Evolutionary conservation across 495 filamentous ascomycete genomes (phyloP), one percentile per base, ranked within the genome.

Genomic region (Sporormia fimetaria): DNA sequence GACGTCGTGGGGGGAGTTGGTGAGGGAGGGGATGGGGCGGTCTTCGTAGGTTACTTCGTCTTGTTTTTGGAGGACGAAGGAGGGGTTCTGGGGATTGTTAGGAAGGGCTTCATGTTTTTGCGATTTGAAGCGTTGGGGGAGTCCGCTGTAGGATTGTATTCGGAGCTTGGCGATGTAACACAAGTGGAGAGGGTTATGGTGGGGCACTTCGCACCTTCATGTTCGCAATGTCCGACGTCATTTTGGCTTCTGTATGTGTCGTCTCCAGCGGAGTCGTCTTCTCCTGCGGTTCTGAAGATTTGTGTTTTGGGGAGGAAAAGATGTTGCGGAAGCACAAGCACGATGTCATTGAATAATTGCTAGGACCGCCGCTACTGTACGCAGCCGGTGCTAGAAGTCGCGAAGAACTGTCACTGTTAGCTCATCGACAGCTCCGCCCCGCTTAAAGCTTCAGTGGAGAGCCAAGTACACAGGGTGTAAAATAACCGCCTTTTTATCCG

Each of bases 41-140:
- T 86, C 80, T 65, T 81, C 78, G 61, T 80, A 88, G 33, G 63
- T 62, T 47, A 92, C 80, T 43, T 76, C 67, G 61, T 75, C 70
- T 47, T 76, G 65, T 40, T 79, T 78, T 61, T 84, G 74, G 44
- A 94, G 75, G 54, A 92, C 64, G 64, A 92, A 93, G 36, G 86
- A 92, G 42, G 81, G 78, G 66, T 94, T 94, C 83, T 94, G 47
- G 7, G 8, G 23, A 33, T 43, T 18, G 22, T 49, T 24, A 49
- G 33, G 2, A n/a, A 26, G 27, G 11, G 22, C 28, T 15, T 35
- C 14, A 20, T 29, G 12, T n/a, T 6, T 21, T 26, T 43, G 31
- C 28, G 12, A 21, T 17, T 11, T 10, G n/a, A n/a, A n/a, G n/a
- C n/a, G n/a, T n/a, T n/a, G n/a, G n/a, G n/a, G n/a, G n/a, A n/a